Conservation (phyloP, 169 alveolate species). For the Fabrea salina region DNA sequence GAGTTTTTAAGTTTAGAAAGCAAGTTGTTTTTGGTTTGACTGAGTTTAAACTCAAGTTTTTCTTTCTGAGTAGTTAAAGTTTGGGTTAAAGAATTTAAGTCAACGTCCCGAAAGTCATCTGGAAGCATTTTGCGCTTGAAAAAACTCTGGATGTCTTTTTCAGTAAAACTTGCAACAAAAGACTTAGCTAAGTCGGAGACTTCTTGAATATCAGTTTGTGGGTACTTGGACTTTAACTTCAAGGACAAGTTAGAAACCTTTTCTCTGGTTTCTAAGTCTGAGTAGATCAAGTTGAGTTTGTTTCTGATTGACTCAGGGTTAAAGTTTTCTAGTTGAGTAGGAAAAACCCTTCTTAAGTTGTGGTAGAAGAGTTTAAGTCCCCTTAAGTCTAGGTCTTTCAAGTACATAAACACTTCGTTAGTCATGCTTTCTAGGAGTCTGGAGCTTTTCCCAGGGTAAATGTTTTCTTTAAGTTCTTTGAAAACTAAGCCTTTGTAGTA, state of each 20-base stretch:
- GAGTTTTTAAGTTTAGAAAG: neutral
- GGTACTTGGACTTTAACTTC: constrained; percentile 33
- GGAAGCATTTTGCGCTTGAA: constrained; percentile 16
- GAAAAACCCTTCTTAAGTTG: constrained; percentile 50
- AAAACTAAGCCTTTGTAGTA: constrained; percentile 50
- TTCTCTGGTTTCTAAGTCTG: constrained; percentile 44
- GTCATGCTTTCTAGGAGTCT: constrained; percentile 43
- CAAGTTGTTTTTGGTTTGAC: neutral
- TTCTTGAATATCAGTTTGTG: neutral
- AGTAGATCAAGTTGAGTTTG: constrained; percentile 30
- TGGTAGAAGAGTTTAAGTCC: constrained; percentile 47
- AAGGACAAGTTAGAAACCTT: constrained; percentile 45
- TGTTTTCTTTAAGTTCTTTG: constrained; percentile 50
- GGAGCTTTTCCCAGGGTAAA: constrained; percentile 43
- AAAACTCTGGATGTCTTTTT: neutral
- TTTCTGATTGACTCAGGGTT: constrained; percentile 37
- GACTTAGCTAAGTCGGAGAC: neutral
- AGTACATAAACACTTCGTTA: constrained; percentile 25
- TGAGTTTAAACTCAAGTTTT: constrained; percentile 1
- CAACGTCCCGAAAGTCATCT: neutral
- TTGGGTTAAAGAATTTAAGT: neutral
- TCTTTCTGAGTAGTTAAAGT: neutral
- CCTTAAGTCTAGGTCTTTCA: constrained; percentile 47
- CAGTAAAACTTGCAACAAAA: neutral
- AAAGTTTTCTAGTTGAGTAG: constrained; percentile 45